These are phyloP conservation scores for Ambrosia hybrid DNA, from an alignment of 140 eudicot genomes.

Conservation along the genomic window DNA sequence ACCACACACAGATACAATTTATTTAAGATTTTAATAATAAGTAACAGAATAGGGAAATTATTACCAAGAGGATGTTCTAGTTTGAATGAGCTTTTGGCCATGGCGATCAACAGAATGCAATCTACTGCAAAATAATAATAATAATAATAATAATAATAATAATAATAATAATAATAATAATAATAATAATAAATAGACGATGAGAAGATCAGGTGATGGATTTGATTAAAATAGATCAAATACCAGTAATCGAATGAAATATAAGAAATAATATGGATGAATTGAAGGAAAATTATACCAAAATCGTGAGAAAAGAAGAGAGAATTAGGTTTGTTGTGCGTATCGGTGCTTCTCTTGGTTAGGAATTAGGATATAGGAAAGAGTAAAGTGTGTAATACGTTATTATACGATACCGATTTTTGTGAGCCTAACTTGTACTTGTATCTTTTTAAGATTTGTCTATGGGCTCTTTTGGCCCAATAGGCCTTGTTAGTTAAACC, in stretches of 20 bases:
- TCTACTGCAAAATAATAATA: conserved; percentile 25
- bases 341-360: conserved; percentile 22
- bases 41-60: conserved; percentile 33
- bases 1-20: neutral
- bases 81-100: conserved; percentile 81
- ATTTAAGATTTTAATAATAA: neutral
- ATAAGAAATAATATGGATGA: neutral
- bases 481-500: neutral
- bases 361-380: neutral
- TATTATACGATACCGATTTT: neutral
- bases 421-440: neutral
- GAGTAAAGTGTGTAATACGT: conserved; percentile 11
- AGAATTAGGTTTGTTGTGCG: conserved; percentile 18
- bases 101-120: conserved; percentile 26
- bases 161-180: too few species aligned
- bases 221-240: conserved; percentile 7
- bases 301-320: conserved; percentile 1
- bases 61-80: conserved; percentile 85
- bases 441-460: too few species aligned
- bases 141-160: neutral
- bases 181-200: too few species aligned
- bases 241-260: neutral
- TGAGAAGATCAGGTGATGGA: conserved; percentile 22
- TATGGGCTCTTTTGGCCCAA: conserved; percentile 3
- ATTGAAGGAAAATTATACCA: conserved; percentile 14